phyloP scores from a whole-genome alignment of 2,329 filamentous ascomycete genomes.

The Aspergillus versicolor region DNA sequence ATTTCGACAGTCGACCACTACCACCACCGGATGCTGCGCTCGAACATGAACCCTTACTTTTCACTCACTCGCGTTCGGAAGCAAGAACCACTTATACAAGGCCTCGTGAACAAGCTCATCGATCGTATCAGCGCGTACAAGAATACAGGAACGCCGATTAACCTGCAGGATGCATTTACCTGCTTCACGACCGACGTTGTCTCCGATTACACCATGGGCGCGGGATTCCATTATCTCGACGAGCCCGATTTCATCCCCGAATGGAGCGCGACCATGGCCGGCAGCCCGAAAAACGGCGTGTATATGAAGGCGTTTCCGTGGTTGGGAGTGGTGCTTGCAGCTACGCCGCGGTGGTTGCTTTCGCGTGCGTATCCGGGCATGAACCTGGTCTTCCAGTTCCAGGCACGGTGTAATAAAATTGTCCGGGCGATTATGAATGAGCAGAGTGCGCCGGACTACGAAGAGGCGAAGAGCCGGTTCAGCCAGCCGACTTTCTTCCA shows the following conservation, averaged over 20 bases:
- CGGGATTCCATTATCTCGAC: constrained; percentile 25
- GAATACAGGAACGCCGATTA: constrained; percentile 8
- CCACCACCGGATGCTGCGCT: constrained; percentile 19
- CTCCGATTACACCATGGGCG: constrained; percentile 38
- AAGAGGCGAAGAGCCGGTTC: constrained; percentile 6
- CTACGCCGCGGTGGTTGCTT: constrained; percentile 6
- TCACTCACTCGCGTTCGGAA: constrained; percentile 20
- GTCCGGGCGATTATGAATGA: constrained; percentile 20
- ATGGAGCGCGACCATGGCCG: constrained; percentile 25
- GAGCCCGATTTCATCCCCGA: constrained; percentile 23
- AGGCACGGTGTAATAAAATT: constrained; percentile 14
- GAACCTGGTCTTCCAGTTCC: constrained; percentile 16
- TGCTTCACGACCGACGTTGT: constrained; percentile 46
- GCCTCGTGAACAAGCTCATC: constrained; percentile 20
- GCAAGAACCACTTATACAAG: constrained; percentile 17
- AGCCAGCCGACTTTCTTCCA: constrained; percentile 29
- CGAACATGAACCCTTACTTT: constrained; percentile 23
- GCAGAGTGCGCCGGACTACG: not conserved
- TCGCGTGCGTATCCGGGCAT: constrained; percentile 8
- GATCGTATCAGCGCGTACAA: constrained; percentile 17
- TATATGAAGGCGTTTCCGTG: constrained; percentile 16
- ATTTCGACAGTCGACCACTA: constrained; percentile 19
- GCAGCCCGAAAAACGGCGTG: constrained; percentile 14
- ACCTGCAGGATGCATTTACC: constrained; percentile 29
- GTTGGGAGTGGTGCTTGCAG: constrained; percentile 6